Evolutionary conservation across 1,284 basidiomycete species (phyloP).

Genomic region (Cutaneotrichosporon mucoides): DNA sequence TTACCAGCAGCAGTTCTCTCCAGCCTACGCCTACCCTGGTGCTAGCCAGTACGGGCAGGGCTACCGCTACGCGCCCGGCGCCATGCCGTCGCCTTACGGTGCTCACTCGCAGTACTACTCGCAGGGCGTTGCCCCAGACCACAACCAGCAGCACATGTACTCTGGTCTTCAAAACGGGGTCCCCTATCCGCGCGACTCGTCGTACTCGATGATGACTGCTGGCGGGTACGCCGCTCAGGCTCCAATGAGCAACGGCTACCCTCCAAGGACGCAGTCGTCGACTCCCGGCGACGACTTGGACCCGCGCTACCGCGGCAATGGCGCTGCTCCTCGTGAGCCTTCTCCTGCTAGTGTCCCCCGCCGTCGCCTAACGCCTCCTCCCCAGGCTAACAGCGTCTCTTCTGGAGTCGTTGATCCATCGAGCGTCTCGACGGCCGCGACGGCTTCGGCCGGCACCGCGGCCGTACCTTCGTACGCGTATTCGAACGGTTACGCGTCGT

Average conservation of each 20-base stretch:
- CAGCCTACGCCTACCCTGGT: conserved; percentile 32
- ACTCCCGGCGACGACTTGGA: conserved; percentile 32
- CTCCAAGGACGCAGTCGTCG: conserved; percentile 39
- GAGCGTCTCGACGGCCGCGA: conserved; percentile 23
- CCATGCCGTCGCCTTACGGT: conserved; percentile 34
- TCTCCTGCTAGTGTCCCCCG: conserved; percentile 15
- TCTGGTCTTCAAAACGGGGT: conserved; percentile 31
- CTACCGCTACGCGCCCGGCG: conserved; percentile 29
- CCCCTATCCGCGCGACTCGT: conserved; percentile 38
- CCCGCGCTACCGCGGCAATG: conserved; percentile 23
- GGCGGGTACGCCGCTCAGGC: conserved; percentile 31
- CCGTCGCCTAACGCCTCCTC: conserved; percentile 35
- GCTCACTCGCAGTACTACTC: conserved; percentile 38
- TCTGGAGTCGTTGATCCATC: conserved; percentile 37
- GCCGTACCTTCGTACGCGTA: conserved; percentile 3
- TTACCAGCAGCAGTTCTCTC: conserved; percentile 35
- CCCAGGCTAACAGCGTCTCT: conserved; percentile 29
- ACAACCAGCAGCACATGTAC: conserved; percentile 39
- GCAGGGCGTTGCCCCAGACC: conserved; percentile 33
- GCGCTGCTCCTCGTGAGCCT: conserved; percentile 14
- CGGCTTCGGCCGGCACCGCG: not conserved
- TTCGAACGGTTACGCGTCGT: conserved; percentile 2
- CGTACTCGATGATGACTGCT: conserved; percentile 34
- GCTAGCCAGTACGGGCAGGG: conserved; percentile 25
- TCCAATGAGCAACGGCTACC: conserved; percentile 36